These are phyloP conservation scores for Calocybe gambosa DNA, from an alignment of 1,284 basidiomycete genomes.

Conservation along the genomic window DNA sequence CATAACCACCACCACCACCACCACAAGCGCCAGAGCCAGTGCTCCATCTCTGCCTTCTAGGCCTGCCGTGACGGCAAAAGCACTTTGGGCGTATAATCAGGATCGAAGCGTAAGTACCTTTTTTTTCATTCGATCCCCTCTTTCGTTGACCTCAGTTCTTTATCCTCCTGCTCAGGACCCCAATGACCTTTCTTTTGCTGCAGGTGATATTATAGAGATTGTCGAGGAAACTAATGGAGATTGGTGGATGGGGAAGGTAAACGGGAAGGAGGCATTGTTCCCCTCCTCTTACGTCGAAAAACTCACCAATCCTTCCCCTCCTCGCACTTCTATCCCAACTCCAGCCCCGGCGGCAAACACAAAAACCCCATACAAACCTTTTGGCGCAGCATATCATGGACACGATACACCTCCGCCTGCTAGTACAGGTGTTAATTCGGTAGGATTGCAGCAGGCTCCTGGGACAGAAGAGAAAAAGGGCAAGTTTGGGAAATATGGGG, in stretches of 20 bases:
- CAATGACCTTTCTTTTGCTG: slow-evolving; percentile 45
- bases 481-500: slow-evolving; percentile 54
- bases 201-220: slow-evolving; percentile 51
- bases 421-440: slow-evolving; percentile 26
- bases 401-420: slow-evolving; percentile 27
- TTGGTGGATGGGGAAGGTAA: slow-evolving; percentile 49
- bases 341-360: slow-evolving; percentile 9
- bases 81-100: slow-evolving; percentile 60
- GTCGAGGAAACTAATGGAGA: slow-evolving; percentile 50
- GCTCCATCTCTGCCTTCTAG: slow-evolving; percentile 15
- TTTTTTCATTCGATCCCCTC: background rate
- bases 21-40: slow-evolving; percentile 6
- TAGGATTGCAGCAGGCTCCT: slow-evolving; percentile 32
- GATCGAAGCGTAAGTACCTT: slow-evolving; percentile 33
- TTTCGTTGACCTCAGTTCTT: background rate
- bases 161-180: slow-evolving; percentile 58
- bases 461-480: slow-evolving; percentile 48
- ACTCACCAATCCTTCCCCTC: slow-evolving; percentile 21
- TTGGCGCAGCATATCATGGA: slow-evolving; percentile 32
- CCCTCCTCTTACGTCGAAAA: slow-evolving; percentile 55
- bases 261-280: slow-evolving; percentile 51
- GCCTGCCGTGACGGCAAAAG: slow-evolving; percentile 34
- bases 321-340: slow-evolving; percentile 21
- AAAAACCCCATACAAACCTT: slow-evolving; percentile 29
- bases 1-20: no score